A percentile compares a stretch with the other conserved stretches of the same genome.
phyloP scores from a whole-genome alignment of 2,329 filamentous ascomycete species.

The Amauroascus verrucosus region DNA sequence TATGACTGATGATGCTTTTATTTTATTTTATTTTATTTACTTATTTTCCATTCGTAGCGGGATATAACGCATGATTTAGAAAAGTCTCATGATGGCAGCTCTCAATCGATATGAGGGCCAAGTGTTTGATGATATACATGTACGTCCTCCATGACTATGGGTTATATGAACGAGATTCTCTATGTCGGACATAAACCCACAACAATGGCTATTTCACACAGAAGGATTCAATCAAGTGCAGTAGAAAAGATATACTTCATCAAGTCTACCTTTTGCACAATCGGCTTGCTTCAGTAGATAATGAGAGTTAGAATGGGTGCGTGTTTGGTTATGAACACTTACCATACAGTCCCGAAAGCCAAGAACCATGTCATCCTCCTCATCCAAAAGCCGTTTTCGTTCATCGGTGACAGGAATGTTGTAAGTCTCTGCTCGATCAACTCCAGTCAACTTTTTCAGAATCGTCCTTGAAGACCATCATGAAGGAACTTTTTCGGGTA shows the following conservation, averaged over 20 bases:
- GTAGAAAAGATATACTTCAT: slow-evolving; percentile 11
- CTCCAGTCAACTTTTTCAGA: slow-evolving; percentile 18
- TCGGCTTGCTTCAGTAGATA: slow-evolving; percentile 9
- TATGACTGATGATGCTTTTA: neutral
- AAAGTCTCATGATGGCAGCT: no score
- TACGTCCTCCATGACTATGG: no score
- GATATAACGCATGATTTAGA: no score
- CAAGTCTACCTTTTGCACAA: slow-evolving; percentile 10
- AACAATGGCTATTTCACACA: no score
- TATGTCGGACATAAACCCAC: no score
- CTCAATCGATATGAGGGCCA: no score
- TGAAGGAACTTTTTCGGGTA: slow-evolving; percentile 8
- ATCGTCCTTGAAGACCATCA: slow-evolving; percentile 17
- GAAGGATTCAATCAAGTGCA: slow-evolving; percentile 8
- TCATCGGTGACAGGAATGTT: neutral
- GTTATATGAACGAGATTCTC: no score
- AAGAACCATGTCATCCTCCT: neutral
- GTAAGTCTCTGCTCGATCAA: slow-evolving; percentile 19
- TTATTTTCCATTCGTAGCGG: no score
- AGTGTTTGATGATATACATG: no score
- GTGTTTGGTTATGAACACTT: slow-evolving; percentile 2
- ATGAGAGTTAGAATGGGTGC: slow-evolving; percentile 7
- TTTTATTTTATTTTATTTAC: neutral
- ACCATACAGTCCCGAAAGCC: slow-evolving; percentile 2
- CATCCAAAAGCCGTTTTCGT: neutral